A percentile compares a stretch with the other conserved stretches of the same genome.
Evolutionary conservation across 2,329 filamentous ascomycete species (phyloP).

Genomic region (Rhynchosporium graminicola): DNA sequence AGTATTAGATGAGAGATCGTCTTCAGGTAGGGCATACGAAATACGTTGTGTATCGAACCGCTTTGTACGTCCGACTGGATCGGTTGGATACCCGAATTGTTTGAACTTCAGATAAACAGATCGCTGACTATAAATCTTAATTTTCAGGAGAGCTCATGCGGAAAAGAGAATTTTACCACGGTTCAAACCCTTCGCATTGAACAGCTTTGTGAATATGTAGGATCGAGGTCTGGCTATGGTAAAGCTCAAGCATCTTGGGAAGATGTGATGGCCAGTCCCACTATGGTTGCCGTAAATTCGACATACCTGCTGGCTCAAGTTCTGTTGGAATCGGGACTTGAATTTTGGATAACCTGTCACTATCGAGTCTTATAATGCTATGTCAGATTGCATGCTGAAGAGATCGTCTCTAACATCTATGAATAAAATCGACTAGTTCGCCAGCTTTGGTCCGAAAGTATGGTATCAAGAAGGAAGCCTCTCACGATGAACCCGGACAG

Average conservation of each 20-base stretch:
- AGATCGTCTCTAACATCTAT: not conserved
- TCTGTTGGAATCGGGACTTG: too few species aligned
- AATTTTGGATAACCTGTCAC: not conserved
- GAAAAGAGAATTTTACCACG: slow-evolving; percentile 17
- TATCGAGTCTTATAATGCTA: not conserved
- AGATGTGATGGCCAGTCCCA: slow-evolving; percentile 25
- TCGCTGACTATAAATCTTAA: slow-evolving; percentile 20
- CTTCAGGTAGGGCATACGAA: not conserved
- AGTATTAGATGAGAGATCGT: not conserved
- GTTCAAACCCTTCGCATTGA: slow-evolving; percentile 25
- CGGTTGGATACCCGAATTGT: slow-evolving; percentile 22
- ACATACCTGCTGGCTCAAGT: slow-evolving; percentile 7
- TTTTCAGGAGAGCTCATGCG: not conserved
- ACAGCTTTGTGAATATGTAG: slow-evolving; percentile 26
- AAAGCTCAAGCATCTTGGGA: slow-evolving; percentile 26
- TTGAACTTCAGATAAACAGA: slow-evolving; percentile 26
- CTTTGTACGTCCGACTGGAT: slow-evolving; percentile 22
- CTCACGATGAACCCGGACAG: not conserved
- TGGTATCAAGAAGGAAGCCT: not conserved
- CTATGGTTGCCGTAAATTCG: slow-evolving; percentile 17
- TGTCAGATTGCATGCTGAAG: not conserved
- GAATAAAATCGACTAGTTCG: not conserved
- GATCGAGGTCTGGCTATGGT: slow-evolving; percentile 23
- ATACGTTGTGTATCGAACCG: slow-evolving; percentile 13
- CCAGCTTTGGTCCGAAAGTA: not conserved